These are phyloP conservation scores for Sporisorium exsertum DNA, from an alignment of 1,284 basidiomycete genomes.

Conservation along the genomic window DNA sequence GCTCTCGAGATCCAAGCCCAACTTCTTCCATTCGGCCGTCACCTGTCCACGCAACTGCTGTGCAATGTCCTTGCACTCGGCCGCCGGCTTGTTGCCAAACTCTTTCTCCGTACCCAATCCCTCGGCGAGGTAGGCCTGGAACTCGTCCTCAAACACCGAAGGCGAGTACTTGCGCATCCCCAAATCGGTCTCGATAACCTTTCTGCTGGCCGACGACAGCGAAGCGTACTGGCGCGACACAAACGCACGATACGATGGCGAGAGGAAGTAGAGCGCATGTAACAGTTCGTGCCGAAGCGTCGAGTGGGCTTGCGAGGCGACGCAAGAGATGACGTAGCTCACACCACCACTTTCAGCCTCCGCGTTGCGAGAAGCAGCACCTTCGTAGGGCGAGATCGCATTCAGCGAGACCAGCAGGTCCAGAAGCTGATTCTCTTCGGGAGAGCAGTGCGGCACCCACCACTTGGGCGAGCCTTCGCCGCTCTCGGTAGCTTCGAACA, in stretches of 20 bases:
- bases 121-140: constrained; percentile 64
- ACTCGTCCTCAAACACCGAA: constrained; percentile 61
- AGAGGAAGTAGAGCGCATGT: constrained; percentile 64
- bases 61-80: constrained; percentile 46
- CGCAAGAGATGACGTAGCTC: constrained; percentile 61
- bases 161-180: constrained; percentile 58
- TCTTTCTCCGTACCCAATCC: constrained; percentile 49
- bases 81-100: constrained; percentile 56
- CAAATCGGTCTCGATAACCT: constrained; percentile 59
- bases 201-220: constrained; percentile 37
- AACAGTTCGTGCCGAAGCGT: constrained; percentile 62
- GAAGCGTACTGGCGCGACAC: constrained; percentile 36
- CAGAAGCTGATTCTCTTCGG: constrained; percentile 53
- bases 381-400: constrained; percentile 28
- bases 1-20: constrained; percentile 25
- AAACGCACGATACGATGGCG: constrained; percentile 44
- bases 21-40: constrained; percentile 33
- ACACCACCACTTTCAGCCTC: constrained; percentile 2
- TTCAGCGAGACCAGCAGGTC: constrained; percentile 37
- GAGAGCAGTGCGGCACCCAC: constrained; percentile 50
- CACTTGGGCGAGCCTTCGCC: constrained; percentile 26
- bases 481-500: constrained; percentile 34
- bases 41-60: constrained; percentile 28
- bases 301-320: constrained; percentile 43
- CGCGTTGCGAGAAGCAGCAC: constrained; percentile 16